Evolutionary conservation across 192 early-diverging fungal species (phyloP).

Genomic region (Rhizophagus clarus): DNA sequence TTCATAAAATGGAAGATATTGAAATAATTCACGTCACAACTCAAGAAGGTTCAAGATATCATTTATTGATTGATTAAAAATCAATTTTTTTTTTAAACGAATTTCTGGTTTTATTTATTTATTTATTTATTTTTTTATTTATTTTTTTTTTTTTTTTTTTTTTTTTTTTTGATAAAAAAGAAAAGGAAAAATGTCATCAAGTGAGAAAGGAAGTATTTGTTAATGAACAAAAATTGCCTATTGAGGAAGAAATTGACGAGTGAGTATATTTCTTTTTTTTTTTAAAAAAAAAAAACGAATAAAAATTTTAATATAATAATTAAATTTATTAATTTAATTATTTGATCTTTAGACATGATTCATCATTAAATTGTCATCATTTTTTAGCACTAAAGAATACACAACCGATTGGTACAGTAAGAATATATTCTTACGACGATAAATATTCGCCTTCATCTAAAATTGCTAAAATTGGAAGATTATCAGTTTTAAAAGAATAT

Average conservation of each 20-base stretch:
- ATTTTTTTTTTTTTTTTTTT: no score
- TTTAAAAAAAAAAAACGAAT: not conserved
- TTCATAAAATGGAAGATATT: no score
- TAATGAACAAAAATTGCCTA: not conserved
- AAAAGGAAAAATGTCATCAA: slow-evolving; percentile 4
- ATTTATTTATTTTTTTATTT: no score
- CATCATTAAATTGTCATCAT: not conserved
- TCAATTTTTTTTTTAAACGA: no score
- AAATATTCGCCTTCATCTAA: no score
- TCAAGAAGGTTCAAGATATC: no score
- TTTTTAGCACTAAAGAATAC: not conserved
- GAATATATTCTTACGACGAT: slow-evolving; percentile 1
- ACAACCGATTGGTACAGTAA: slow-evolving; percentile 15
- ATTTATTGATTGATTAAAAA: no score
- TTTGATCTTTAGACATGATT: not conserved
- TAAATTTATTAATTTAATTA: not conserved
- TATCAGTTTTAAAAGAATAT: slow-evolving; percentile 2
- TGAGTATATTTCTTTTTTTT: slow-evolving; percentile 12
- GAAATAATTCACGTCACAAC: no score
- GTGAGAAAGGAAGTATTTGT: slow-evolving; percentile 25
- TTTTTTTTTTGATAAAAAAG: not conserved
- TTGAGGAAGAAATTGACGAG: slow-evolving; percentile 18
- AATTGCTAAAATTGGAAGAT: slow-evolving; percentile 9
- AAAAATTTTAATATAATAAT: not conserved
- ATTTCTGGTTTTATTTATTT: no score